Evolutionary conservation across 2,329 filamentous ascomycete species (phyloP).

Genomic region (Coniochaeta sp.): DNA sequence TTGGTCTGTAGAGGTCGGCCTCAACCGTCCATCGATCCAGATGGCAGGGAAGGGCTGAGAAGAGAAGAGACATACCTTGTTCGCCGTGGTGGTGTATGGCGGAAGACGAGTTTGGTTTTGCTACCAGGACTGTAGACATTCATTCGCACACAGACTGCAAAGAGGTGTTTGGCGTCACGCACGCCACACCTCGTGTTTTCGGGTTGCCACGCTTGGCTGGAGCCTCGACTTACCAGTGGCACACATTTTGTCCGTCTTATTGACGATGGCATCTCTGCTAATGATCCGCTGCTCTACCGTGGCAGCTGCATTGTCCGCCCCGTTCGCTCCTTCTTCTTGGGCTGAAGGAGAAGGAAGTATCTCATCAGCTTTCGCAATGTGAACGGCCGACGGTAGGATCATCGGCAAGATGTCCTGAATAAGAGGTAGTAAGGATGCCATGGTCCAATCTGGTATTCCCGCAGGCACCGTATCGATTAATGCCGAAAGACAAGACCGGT

Average conservation of each 20-base stretch:
- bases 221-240: slow-evolving; percentile 46
- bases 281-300: slow-evolving; percentile 21
- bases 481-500: not conserved
- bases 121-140: slow-evolving; percentile 46
- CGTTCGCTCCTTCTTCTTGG: slow-evolving; percentile 19
- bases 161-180: not conserved
- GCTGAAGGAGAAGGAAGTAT: slow-evolving; percentile 32
- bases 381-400: slow-evolving; percentile 50
- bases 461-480: not conserved
- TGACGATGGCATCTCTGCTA: slow-evolving; percentile 49
- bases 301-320: slow-evolving; percentile 1
- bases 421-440: slow-evolving; percentile 48
- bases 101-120: slow-evolving; percentile 53
- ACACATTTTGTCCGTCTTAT: slow-evolving; percentile 58
- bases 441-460: slow-evolving; percentile 12
- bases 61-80: slow-evolving; percentile 41
- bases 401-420: slow-evolving; percentile 53
- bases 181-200: not conserved
- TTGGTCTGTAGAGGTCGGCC: no score
- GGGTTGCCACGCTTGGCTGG: not conserved
- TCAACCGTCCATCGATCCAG: not conserved
- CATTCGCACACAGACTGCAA: slow-evolving; percentile 2
- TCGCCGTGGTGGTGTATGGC: slow-evolving; percentile 63
- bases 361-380: slow-evolving; percentile 41
- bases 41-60: not conserved